phyloP scores from a whole-genome alignment of 208 protist species.

The Leishmania aethiopica region DNA sequence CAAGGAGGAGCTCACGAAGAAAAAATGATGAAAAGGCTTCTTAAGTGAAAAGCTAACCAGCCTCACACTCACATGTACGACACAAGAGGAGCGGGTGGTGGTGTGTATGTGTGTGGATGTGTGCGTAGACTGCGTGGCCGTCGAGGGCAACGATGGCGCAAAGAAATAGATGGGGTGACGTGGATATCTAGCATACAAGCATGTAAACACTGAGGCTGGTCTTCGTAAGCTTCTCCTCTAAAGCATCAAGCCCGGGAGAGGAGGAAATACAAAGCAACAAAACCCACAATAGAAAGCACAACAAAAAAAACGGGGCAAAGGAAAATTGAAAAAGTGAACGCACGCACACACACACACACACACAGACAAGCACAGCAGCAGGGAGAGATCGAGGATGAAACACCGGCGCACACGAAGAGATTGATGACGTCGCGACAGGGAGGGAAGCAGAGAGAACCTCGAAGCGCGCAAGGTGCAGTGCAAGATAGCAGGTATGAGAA shows the following conservation, averaged over 20 bases:
- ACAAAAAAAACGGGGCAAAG: background rate
- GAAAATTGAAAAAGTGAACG: background rate
- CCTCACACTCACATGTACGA: slow-evolving; percentile 4
- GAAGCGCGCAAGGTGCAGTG: background rate
- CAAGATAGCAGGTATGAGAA: background rate
- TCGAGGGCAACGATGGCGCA: background rate
- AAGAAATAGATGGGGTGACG: slow-evolving; percentile 19
- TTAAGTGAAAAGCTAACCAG: background rate
- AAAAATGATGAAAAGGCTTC: background rate
- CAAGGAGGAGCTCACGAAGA: background rate
- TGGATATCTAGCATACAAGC: background rate
- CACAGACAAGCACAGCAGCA: background rate
- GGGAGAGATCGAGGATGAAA: background rate
- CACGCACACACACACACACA: background rate
- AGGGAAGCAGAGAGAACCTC: background rate
- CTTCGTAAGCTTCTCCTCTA: slow-evolving; percentile 3
- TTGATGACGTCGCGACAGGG: background rate
- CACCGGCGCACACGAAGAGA: background rate
- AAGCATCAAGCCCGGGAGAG: background rate
- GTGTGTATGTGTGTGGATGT: background rate
- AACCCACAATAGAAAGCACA: background rate
- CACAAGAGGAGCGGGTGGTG: background rate
- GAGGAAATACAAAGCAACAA: background rate
- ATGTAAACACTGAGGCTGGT: background rate
- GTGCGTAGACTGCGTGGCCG: background rate